A percentile compares a stretch with the other conserved stretches of the same genome.
Conservation (phyloP, 306 rosid species). For the Cotoneaster glaucophyllus region DNA sequence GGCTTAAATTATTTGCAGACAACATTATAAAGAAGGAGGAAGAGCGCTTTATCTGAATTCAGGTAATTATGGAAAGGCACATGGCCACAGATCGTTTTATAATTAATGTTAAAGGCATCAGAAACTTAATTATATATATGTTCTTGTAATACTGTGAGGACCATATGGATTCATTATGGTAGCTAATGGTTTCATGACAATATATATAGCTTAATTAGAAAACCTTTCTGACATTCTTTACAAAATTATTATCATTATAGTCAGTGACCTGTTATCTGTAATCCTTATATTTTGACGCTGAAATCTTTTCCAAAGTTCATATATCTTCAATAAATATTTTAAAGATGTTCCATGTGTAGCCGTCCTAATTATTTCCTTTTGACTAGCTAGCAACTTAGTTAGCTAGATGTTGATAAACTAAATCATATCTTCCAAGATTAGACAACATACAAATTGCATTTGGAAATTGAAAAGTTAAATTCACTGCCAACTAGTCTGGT, state of each 20-base stretch:
- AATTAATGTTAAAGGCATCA: slow-evolving; percentile 16
- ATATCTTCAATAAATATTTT: background rate
- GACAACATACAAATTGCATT: background rate
- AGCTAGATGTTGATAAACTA: background rate
- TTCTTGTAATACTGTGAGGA: slow-evolving; percentile 11
- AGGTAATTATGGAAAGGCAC: slow-evolving; percentile 42
- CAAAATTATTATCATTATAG: slow-evolving; percentile 1
- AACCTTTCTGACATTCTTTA: slow-evolving; percentile 4
- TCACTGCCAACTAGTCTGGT: background rate
- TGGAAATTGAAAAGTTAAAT: slow-evolving; percentile 1
- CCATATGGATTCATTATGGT: slow-evolving; percentile 37
- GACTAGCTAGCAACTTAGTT: background rate
- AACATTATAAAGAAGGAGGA: background rate
- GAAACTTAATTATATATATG: slow-evolving; percentile 16
- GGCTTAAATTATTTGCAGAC: slow-evolving; percentile 14
- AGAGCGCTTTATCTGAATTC: slow-evolving; percentile 14
- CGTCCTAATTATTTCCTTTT: background rate
- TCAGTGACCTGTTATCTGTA: background rate
- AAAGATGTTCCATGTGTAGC: slow-evolving; percentile 1
- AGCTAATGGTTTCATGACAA: slow-evolving; percentile 13
- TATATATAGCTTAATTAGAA: background rate
- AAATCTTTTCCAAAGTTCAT: background rate
- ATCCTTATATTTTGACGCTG: background rate
- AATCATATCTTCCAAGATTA: slow-evolving; percentile 2
- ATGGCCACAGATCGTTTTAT: slow-evolving; percentile 30